Evolutionary conservation across 345 rosid genomes (phyloP).

Genomic region (Eucalyptus sideroxylon): DNA sequence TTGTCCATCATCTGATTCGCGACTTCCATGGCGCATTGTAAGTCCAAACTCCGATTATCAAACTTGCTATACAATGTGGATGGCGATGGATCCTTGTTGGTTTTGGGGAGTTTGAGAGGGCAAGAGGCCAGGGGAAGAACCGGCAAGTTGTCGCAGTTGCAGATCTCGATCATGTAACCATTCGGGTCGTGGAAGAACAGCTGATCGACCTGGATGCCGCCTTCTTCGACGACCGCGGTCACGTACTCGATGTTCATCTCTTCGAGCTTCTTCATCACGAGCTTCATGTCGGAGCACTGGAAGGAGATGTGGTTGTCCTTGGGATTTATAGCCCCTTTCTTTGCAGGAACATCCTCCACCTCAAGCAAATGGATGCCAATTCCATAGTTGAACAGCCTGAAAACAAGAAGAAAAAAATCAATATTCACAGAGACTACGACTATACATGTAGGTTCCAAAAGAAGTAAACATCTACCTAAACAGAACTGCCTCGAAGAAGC

Average conservation of each 20-base stretch:
- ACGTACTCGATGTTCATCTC: conserved; percentile 22
- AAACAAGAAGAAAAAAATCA: neutral
- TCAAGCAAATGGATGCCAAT: conserved; percentile 36
- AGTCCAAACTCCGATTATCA: neutral
- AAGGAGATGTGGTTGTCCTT: conserved; percentile 47
- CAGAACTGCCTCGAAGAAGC: neutral
- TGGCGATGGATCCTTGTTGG: neutral
- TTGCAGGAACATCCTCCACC: neutral
- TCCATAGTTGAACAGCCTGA: conserved; percentile 41
- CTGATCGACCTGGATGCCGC: conserved; percentile 38
- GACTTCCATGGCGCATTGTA: conserved; percentile 10
- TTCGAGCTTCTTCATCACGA: conserved; percentile 8
- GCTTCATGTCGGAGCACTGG: conserved; percentile 26
- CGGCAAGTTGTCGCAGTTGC: conserved; percentile 30
- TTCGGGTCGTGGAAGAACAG: conserved; percentile 45
- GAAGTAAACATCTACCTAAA: neutral
- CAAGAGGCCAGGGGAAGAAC: conserved; percentile 31
- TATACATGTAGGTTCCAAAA: too few relatives aligned
- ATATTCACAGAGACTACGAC: neutral
- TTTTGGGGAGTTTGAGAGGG: conserved; percentile 22
- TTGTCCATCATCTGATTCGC: conserved; percentile 44
- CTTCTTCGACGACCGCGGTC: conserved; percentile 28
- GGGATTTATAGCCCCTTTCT: conserved; percentile 30
- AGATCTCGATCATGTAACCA: conserved; percentile 26
- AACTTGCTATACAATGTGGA: conserved; percentile 6